Percentiles rank a stretch among this genome's conserved stretches.
Conservation (phyloP, 179 eudicot species). For the Beta macrorhiza region DNA sequence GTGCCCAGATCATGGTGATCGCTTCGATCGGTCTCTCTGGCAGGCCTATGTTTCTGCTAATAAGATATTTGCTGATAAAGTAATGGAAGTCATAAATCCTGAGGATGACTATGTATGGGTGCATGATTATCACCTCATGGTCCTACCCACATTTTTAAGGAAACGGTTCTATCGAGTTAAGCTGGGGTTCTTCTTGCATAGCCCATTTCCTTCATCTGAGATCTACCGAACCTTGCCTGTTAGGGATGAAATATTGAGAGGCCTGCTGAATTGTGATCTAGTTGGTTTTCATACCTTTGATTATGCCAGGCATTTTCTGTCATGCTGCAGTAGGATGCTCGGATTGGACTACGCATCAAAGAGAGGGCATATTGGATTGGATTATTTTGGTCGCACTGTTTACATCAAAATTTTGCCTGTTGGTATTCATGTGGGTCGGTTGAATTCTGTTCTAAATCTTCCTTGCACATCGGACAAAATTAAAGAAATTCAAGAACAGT, state of each 20-base stretch:
- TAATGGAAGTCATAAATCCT: conserved; percentile 81
- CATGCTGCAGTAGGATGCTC: conserved; percentile 87
- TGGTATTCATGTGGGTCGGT: conserved; percentile 75
- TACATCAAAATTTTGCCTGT: conserved; percentile 81
- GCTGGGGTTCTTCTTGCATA: conserved; percentile 84
- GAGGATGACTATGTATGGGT: conserved; percentile 88
- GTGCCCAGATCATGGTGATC: conserved; percentile 84
- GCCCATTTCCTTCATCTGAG: conserved; percentile 92
- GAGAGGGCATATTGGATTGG: conserved; percentile 86
- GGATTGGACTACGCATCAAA: conserved; percentile 85
- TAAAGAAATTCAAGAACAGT: conserved; percentile 61
- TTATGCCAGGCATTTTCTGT: conserved; percentile 87
- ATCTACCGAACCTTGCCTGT: conserved; percentile 86
- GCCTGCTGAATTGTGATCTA: conserved; percentile 75
- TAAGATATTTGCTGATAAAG: conserved; percentile 80
- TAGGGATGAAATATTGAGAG: conserved; percentile 75
- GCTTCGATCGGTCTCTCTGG: conserved; percentile 79
- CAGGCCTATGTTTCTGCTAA: conserved; percentile 87
- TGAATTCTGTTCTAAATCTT: conserved; percentile 62
- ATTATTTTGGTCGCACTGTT: conserved; percentile 86
- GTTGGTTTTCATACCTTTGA: conserved; percentile 93
- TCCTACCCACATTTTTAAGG: conserved; percentile 78
- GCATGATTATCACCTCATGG: conserved; percentile 89
- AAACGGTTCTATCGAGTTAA: conserved; percentile 69
- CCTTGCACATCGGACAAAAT: conserved; percentile 57